Evolutionary conservation across 78 protist genomes (phyloP), one percentile per base, ranked within the genome.

Genomic region (Dictyostelium capitatum): DNA sequence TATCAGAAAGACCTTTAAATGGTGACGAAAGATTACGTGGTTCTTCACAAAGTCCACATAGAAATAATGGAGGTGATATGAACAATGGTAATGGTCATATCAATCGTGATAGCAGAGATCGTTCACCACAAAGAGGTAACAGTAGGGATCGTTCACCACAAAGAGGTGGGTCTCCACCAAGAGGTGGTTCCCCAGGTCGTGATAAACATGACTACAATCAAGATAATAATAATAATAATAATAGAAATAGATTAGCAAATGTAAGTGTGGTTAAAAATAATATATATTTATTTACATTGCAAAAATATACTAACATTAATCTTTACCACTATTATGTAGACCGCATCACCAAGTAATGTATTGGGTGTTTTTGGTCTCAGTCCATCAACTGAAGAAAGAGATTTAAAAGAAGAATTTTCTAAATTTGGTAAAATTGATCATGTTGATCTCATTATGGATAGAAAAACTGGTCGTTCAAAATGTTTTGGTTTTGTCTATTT

Each of bases 351-450:
- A 30, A 47, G 89, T 65, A 70, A 46, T 20, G 81, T 91, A 15
- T 70, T 91, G 32, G 95, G 95, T 74, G 90, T 91, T 3, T 91
- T 91, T 79, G 95, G 95, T 50, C 46, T 91, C 14, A 59, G 59
- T 53, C 85, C 79, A 53, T 20, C 17, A 5, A 91, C 95, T 25
- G 47, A 30, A 28, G 87, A 74, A 57, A 20, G 37, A 48, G 83
- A 73, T 14, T 25, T 91, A 17, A 64, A 82, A 11, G 59, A 91
- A 11, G 90, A 56, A n/a, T 91, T 91, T 43, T 19, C 50, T 4
- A 77, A 32, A 57, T 91, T 74, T 56, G 95, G 90, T 51, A 72
- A 74, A 14, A 50, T 73, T 51, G 95, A 91, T 51, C 84, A 80
- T 20, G 90, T 91, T 7, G 83, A 67, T 73, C 74, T 91, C 5